These are phyloP conservation scores for Candida boleticola DNA, from an alignment of 805 yeast genomes.

Conservation along the genomic window DNA sequence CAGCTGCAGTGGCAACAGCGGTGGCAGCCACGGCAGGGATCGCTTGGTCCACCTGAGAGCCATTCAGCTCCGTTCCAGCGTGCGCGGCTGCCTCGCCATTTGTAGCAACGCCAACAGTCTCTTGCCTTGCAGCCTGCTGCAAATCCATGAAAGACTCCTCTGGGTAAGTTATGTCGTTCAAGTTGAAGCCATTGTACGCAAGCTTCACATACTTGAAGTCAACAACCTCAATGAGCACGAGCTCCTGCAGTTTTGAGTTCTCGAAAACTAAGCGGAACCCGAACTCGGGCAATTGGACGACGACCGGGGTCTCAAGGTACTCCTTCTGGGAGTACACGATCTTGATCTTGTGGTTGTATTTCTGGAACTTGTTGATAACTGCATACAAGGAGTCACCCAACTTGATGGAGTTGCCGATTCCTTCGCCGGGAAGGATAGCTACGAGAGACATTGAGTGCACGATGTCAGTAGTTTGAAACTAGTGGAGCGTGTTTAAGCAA, in stretches of 20 bases:
- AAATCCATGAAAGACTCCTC: conserved; percentile 2
- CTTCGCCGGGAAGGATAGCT: conserved; percentile 31
- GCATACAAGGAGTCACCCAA: conserved; percentile 30
- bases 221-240: conserved; percentile 29
- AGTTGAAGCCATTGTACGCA: conserved; percentile 29
- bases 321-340: conserved; percentile 28
- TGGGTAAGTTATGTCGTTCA: conserved; percentile 23
- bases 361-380: conserved; percentile 22
- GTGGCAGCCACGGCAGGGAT: neutral
- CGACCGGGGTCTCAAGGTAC: conserved; percentile 31
- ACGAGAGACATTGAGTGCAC: neutral
- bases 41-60: neutral
- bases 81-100: neutral
- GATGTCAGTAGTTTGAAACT: neutral
- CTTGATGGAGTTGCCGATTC: conserved; percentile 27
- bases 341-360: conserved; percentile 26
- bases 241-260: conserved; percentile 20
- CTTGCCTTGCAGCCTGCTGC: neutral
- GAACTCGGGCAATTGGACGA: conserved; percentile 24
- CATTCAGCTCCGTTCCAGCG: neutral
- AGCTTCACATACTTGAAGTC: conserved; percentile 20
- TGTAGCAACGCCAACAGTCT: neutral
- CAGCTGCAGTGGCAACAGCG: neutral
- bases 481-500: no score
- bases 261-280: conserved; percentile 29